These are phyloP conservation scores for Aureobasidium sp. DNA, from an alignment of 2,329 filamentous ascomycete species.

Conservation along the genomic window DNA sequence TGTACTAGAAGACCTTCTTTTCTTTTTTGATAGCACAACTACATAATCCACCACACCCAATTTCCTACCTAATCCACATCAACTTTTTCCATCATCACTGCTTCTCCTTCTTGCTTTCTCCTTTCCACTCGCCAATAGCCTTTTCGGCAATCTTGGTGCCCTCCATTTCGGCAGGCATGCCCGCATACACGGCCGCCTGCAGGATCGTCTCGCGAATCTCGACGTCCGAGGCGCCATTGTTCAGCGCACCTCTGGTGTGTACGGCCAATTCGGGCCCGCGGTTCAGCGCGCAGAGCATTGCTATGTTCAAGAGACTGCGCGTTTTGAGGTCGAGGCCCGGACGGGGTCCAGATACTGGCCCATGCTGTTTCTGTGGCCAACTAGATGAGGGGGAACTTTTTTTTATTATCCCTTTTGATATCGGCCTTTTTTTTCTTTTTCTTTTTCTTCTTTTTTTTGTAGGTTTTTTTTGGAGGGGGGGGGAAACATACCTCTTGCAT, in stretches of 20 bases:
- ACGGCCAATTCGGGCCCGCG: slow-evolving; percentile 52
- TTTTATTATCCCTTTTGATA: no score
- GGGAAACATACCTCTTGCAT: slow-evolving; percentile 47
- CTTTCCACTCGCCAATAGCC: slow-evolving; percentile 48
- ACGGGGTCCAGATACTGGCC: slow-evolving; percentile 57
- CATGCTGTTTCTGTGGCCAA: slow-evolving; percentile 57
- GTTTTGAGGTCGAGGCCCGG: slow-evolving; percentile 56
- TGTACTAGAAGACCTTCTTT: no score
- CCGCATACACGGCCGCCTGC: slow-evolving; percentile 47
- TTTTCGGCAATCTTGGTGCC: slow-evolving; percentile 48
- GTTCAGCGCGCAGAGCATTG: slow-evolving; percentile 58
- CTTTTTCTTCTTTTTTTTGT: background rate
- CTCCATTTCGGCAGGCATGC: slow-evolving; percentile 49
- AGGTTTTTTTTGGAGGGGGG: background rate
- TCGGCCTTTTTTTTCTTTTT: no score
- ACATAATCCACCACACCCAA: no score
- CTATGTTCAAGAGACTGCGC: slow-evolving; percentile 56
- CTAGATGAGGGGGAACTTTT: no score
- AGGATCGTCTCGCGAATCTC: slow-evolving; percentile 56
- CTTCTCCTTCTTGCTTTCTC: no score
- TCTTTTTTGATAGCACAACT: no score
- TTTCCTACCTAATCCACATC: background rate
- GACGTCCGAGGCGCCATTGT: slow-evolving; percentile 54
- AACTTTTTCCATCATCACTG: slow-evolving; percentile 1
- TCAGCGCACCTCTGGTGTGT: slow-evolving; percentile 56